These are phyloP conservation scores for Lasiodiplodia sp. DNA, from an alignment of 2,329 filamentous ascomycete genomes.

Conservation along the genomic window DNA sequence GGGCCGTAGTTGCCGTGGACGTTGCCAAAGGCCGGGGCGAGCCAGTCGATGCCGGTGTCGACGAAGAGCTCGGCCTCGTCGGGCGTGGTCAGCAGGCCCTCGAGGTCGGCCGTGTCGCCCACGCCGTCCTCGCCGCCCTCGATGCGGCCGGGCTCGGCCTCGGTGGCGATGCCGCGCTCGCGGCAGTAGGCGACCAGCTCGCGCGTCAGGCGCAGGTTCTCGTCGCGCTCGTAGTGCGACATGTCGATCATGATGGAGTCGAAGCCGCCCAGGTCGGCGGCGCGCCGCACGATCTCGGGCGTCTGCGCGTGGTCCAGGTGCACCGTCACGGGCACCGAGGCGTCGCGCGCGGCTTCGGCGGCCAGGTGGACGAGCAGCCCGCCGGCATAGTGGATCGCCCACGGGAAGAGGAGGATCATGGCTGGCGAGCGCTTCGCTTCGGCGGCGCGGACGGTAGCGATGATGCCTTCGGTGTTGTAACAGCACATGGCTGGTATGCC, in stretches of 20 bases:
- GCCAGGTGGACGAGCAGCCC: conserved; percentile 56
- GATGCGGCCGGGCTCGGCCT: conserved; percentile 75
- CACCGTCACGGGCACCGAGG: conserved; percentile 66
- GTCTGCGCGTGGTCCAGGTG: conserved; percentile 74
- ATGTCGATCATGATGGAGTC: conserved; percentile 81
- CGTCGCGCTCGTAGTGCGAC: conserved; percentile 73
- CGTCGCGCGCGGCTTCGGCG: conserved; percentile 63
- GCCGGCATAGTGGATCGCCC: conserved; percentile 73
- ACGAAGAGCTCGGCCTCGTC: conserved; percentile 76
- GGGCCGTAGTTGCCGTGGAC: conserved; percentile 59
- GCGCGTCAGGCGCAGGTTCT: conserved; percentile 70
- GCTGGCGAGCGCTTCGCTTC: conserved; percentile 71
- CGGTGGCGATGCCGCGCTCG: conserved; percentile 70
- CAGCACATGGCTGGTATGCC: conserved; percentile 68
- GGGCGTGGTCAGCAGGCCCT: conserved; percentile 70
- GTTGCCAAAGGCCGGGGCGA: conserved; percentile 79
- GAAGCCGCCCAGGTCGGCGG: conserved; percentile 63
- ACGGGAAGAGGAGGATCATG: conserved; percentile 78
- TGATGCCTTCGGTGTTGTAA: conserved; percentile 75
- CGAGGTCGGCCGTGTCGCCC: conserved; percentile 68
- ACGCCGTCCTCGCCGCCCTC: conserved; percentile 79
- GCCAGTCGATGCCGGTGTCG: conserved; percentile 73
- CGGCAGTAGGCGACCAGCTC: conserved; percentile 71
- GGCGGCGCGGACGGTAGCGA: conserved; percentile 72
- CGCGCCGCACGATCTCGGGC: conserved; percentile 66